Evolutionary conservation across 495 filamentous ascomycete genomes (phyloP), one percentile per base, ranked within the genome.

Genomic region (Diplogelasinospora grovesii): DNA sequence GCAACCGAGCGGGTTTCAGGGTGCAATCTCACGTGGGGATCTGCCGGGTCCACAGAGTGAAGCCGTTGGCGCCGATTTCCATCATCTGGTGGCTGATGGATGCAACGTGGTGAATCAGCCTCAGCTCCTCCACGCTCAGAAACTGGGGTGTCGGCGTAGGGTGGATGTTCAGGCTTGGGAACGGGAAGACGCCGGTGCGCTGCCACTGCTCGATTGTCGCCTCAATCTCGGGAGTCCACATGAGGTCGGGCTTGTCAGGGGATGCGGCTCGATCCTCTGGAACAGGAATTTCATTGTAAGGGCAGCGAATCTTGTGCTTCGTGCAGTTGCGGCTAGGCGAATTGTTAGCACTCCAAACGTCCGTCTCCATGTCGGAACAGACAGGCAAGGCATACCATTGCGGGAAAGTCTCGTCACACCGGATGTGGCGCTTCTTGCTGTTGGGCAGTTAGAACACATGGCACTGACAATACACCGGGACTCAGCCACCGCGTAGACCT

Each of bases 301-400:
- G 90, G 64, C 92, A 98, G 56, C 89, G 82, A 52, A 93, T 90
- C 68, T 95, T 94, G 63, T 98, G 92, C 61, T 97, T 97, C 39
- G 90, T 95, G 65, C 92, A 98, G 65, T 97, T 97, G 46, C 86
- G 86, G 68, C 90, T 97, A 52, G 22, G 14, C 9, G 21, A 38
- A 26, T 25, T 23, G 51, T 71, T 40, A 73, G 65, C 34, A 26
- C 25, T 28, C n/a, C n/a, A n/a, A n/a, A n/a, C n/a, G n/a, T n/a
- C n/a, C n/a, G n/a, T n/a, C n/a, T n/a, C n/a, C n/a, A n/a, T n/a
- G n/a, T 36, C 11, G 27, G 27, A 13, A 38, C 37, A 10, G 26
- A 29, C 3, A 23, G 23, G 26, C 24, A 22, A 27, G 39, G 64
- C 71, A 49, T 74, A 96, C 90, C 92, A 98, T 79, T 98, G 92